Conservation (phyloP, 2,329 filamentous ascomycete genomes). For the Xylaria arbuscula region DNA sequence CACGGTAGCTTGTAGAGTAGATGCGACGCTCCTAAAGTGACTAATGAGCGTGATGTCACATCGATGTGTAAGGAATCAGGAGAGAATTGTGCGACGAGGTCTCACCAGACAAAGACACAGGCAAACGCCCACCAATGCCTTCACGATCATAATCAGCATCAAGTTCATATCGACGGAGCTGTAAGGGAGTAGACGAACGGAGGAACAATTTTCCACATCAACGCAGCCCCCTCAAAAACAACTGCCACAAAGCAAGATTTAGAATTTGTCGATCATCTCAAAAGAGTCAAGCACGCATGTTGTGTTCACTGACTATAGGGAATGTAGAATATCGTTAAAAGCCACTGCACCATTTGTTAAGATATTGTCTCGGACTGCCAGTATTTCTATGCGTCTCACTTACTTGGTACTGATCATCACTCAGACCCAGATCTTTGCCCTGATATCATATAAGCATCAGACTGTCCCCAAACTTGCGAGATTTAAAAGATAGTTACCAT, state of each 20-base stretch:
- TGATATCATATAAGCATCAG: slow-evolving; percentile 8
- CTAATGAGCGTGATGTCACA: slow-evolving; percentile 4
- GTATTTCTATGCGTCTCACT: neutral
- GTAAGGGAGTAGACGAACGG: slow-evolving; percentile 47
- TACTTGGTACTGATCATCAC: slow-evolving; percentile 54
- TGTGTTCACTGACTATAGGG: slow-evolving; percentile 52
- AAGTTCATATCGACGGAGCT: neutral
- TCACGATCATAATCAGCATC: slow-evolving; percentile 24
- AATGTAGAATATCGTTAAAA: slow-evolving; percentile 59
- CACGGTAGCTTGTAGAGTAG: slow-evolving; percentile 48
- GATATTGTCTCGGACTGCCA: neutral
- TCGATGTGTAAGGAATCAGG: neutral
- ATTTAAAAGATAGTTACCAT: slow-evolving; percentile 44
- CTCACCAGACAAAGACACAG: slow-evolving; percentile 49
- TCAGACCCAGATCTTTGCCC: slow-evolving; percentile 52
- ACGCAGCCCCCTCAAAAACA: slow-evolving; percentile 55
- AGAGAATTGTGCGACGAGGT: neutral
- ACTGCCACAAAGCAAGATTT: slow-evolving; percentile 43
- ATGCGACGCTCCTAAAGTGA: slow-evolving; percentile 45
- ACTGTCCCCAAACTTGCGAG: neutral
- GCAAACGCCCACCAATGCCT: slow-evolving; percentile 46
- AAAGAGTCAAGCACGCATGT: too few species aligned
- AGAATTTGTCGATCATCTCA: neutral
- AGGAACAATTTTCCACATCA: slow-evolving; percentile 57
- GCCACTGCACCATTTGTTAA: slow-evolving; percentile 49